Percentiles rank a stretch among this genome's conserved stretches.
These are phyloP conservation scores for Epichloe festucae DNA, from an alignment of 2,329 filamentous ascomycete species.

Conservation along the genomic window DNA sequence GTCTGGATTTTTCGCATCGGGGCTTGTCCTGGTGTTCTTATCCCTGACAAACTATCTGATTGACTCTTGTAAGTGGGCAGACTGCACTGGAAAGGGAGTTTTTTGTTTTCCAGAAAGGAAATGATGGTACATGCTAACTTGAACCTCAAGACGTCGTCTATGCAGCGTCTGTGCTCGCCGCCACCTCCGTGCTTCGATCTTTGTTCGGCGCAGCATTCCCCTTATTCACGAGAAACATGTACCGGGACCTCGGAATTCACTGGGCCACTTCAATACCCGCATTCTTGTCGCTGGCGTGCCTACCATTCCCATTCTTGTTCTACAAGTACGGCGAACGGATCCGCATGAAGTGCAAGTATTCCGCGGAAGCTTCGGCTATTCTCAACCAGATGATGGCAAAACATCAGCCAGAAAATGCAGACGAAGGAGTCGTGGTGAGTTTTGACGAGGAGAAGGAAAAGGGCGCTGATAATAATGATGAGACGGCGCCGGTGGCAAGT, in stretches of 20 bases:
- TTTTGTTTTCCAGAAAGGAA: too few species aligned
- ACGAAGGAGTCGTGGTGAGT: constrained; percentile 14
- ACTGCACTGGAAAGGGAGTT: not conserved
- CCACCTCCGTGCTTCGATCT: constrained; percentile 58
- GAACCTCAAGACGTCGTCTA: constrained; percentile 47
- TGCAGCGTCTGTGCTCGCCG: constrained; percentile 62
- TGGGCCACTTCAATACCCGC: constrained; percentile 65
- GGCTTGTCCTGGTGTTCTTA: constrained; percentile 53
- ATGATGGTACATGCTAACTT: too few species aligned
- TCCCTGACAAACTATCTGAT: constrained; percentile 53
- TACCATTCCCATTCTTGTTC: constrained; percentile 65
- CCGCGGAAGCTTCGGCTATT: constrained; percentile 51
- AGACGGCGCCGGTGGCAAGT: not conserved
- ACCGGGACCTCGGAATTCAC: constrained; percentile 51
- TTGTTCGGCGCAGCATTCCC: constrained; percentile 60
- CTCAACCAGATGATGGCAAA: constrained; percentile 31
- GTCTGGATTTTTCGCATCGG: constrained; percentile 38
- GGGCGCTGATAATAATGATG: too few species aligned
- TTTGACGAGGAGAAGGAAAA: constrained; percentile 15
- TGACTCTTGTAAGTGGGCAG: constrained; percentile 35
- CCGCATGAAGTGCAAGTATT: constrained; percentile 55
- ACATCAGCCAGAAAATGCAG: constrained; percentile 16
- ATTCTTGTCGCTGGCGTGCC: constrained; percentile 58
- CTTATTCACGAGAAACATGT: constrained; percentile 56
- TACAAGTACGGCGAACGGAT: constrained; percentile 56